Evolutionary conservation across 768 basidiomycete genomes (phyloP), one percentile per base, ranked within the genome.

Genomic region (Podaxis sp.): DNA sequence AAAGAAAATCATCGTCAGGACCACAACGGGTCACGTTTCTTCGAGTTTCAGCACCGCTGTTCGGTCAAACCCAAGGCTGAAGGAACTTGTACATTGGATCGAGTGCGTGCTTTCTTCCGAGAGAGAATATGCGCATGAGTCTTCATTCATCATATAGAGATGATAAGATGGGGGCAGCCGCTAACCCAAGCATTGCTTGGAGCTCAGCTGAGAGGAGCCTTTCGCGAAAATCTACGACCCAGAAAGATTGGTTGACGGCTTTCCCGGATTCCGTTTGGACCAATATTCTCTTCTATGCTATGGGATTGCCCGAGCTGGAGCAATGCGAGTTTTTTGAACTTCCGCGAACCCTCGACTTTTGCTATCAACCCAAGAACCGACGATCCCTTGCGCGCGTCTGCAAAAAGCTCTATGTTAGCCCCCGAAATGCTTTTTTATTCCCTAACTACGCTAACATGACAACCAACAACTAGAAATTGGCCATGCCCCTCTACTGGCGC

Each of bases 401-500:
- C 51, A 52, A 60, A 44, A 60, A 53, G 28, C 30, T 60, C 26
- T 12, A 60, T 17, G 59, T 60, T 12, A 41, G 59, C 53, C 8
- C 36, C 10, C 30, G 2, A 38, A 38, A 7, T n/a, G n/a, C 44
- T 17, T 17, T 13, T 17, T 8, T 3, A 20, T 8, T 40, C 13
- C 28, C 24, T 33, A 20, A 33, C 10, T 11, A 4, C 10, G n/a
- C 26, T 28, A 4, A 57, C 6, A 33, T 4, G 26, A 17, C 3
- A 11, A 4, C 13, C 11, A 6, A 53, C 24, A 7, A 28, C 30
- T 12, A 60, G 59, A 26, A 53, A 41, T 20, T 60, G 38, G 51
- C 15, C 22, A 40, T 60, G 11, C 59, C 59, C 7, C 50, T 60
- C 6, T 60, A 60, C 38, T 60, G 51, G 15, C 50, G 40, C 13